Evolutionary conservation across 768 basidiomycete species (phyloP).

Genomic region (Phlebiopsis gigantea): DNA sequence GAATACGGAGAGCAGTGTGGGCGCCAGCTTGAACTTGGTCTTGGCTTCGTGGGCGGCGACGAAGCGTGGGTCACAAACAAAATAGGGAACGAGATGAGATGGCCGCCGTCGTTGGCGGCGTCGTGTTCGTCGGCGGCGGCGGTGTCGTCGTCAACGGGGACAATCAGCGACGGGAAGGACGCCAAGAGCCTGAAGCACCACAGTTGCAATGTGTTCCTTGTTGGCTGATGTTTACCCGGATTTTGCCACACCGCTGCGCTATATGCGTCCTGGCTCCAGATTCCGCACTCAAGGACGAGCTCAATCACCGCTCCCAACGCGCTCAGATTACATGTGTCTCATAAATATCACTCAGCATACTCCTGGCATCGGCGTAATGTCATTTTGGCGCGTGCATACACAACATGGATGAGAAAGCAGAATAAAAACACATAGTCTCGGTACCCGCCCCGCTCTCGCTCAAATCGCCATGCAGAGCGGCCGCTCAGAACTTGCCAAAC

Average conservation of each 20-base stretch:
- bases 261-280: neutral
- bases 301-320: neutral
- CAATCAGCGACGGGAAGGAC: conserved; percentile 6
- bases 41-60: conserved; percentile 5
- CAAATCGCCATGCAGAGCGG: conserved; percentile 1
- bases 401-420: conserved; percentile 26
- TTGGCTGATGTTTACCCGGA: conserved; percentile 17
- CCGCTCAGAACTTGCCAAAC: conserved; percentile 86
- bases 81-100: neutral
- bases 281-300: neutral
- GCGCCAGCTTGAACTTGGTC: conserved; percentile 59
- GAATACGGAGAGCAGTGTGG: conserved; percentile 72
- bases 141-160: conserved; percentile 3
- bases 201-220: conserved; percentile 12
- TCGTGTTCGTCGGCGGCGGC: conserved; percentile 8
- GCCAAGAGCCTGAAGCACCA: conserved; percentile 13
- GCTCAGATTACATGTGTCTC: neutral
- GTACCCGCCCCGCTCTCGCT: conserved; percentile 7
- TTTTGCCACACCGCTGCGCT: conserved; percentile 3
- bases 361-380: conserved; percentile 15
- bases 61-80: neutral
- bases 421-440: conserved; percentile 25
- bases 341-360: too few species aligned
- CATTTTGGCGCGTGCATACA: conserved; percentile 27
- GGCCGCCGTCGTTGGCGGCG: conserved; percentile 5